Percentiles rank a stretch among this genome's conserved stretches.
These are phyloP conservation scores for Galerina marginata DNA, from an alignment of 768 basidiomycete species.

Conservation along the genomic window DNA sequence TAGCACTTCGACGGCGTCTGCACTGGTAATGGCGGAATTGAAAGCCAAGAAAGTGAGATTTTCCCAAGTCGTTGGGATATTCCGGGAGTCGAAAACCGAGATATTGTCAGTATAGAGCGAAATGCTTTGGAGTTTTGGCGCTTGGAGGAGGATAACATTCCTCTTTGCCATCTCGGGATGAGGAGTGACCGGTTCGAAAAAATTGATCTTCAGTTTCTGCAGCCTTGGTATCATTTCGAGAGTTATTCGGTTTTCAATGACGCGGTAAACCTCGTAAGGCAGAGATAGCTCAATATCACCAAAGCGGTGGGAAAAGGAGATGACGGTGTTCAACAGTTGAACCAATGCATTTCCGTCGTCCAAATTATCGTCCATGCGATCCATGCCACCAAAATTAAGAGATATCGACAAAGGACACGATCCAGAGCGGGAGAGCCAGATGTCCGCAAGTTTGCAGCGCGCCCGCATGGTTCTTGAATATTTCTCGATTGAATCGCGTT, in stretches of 20 bases:
- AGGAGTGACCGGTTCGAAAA: not conserved
- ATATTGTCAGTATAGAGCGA: not conserved
- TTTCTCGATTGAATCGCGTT: not conserved
- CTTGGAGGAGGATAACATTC: not conserved
- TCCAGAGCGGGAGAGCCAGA: slow-evolving; percentile 7
- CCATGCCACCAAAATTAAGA: not conserved
- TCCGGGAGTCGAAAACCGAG: slow-evolving; percentile 1
- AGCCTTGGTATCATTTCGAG: not conserved
- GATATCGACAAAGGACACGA: slow-evolving; percentile 6
- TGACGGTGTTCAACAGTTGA: not conserved
- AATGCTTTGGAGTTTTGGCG: not conserved
- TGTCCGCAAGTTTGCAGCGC: not conserved
- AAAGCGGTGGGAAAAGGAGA: not conserved
- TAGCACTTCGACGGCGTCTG: not conserved
- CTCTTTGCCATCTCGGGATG: not conserved
- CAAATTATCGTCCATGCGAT: not conserved
- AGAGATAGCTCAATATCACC: not conserved
- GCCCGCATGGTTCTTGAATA: not conserved
- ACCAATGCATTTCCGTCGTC: not conserved
- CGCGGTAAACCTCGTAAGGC: not conserved
- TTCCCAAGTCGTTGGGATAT: not conserved
- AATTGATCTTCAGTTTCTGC: not conserved
- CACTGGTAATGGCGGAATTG: not conserved
- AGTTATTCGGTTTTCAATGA: not conserved
- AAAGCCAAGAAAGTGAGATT: not conserved